phyloP scores from a whole-genome alignment of 768 basidiomycete genomes.

The Mycena leptocephala region DNA sequence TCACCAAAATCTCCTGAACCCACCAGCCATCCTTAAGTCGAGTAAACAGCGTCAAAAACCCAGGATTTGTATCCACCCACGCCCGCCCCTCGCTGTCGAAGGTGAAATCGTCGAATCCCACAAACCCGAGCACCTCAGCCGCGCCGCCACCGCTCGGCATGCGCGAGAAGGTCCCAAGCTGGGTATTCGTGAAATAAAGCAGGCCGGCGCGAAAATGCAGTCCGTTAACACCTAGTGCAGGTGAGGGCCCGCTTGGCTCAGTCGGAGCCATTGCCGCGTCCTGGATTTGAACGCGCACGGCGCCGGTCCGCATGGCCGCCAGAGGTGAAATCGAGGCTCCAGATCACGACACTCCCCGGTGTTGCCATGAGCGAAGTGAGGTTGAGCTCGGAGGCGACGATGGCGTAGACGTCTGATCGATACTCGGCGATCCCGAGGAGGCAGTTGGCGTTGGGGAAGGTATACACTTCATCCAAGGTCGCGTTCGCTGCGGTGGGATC shows the following conservation, averaged over 20 bases:
- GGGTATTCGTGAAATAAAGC: conserved; percentile 21
- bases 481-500: conserved; percentile 12
- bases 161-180: conserved; percentile 19
- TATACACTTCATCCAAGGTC: conserved; percentile 10
- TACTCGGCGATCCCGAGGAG: conserved; percentile 18
- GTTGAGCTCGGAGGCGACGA: conserved; percentile 23
- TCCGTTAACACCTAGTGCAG: conserved; percentile 20
- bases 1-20: conserved; percentile 12
- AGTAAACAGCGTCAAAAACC: conserved; percentile 7
- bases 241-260: not conserved
- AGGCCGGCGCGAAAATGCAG: conserved; percentile 16
- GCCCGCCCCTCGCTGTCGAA: conserved; percentile 19
- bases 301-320: conserved; percentile 21
- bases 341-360: conserved; percentile 23
- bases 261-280: conserved; percentile 10
- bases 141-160: conserved; percentile 20
- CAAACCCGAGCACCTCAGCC: conserved; percentile 17
- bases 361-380: not conserved
- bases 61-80: conserved; percentile 19
- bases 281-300: conserved; percentile 14
- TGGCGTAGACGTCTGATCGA: conserved; percentile 21
- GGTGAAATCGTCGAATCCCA: conserved; percentile 20
- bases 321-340: conserved; percentile 17
- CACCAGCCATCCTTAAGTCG: conserved; percentile 16
- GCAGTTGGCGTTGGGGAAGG: conserved; percentile 18